Base-by-base conservation (phyloP, 306 rosid genomes). In the Gynostemma pentaphyllum region DNA sequence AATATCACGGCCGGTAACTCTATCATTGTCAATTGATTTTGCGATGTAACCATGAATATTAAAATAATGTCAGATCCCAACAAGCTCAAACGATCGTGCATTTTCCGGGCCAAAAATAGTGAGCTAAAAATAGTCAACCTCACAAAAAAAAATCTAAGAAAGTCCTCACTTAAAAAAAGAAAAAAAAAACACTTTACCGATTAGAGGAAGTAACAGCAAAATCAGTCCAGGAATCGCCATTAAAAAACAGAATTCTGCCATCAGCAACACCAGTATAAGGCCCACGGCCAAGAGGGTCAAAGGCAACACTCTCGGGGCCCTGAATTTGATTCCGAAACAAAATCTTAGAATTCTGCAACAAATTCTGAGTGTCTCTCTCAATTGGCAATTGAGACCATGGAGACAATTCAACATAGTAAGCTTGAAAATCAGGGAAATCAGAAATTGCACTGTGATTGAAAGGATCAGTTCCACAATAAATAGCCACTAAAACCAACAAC, bases 231-330 rank as follows among this genome's bases (percentile, higher is more conserved):
- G 86, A 66, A 2, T 83, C 57, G 11, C 88, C 94, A 46, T 86
- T 74, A 95, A 94, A 88, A 78, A 88, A 78, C 37, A 92, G 12
- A 5, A 92, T 56, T 48, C 85, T 72, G 12, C 98, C 98, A 75
- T 92, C 98, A 39, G 96, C 98, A 26, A 92, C 84, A 21, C 98
- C 98, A 4, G 94, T 78, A 48, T 88, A 92, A 14, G 98, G 98
- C 0, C 98, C 98, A 39, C 96, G 90, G 70, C 96, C 98, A 21
- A 70, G 95, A 55, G 84, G 73, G 28, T 92, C 98, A 40, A 92
- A 92, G 7, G 73, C 87, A 56, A 92, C 32, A 51, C 98, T 92
- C 79, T 92, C 98, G 1, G 98, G 98, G 36, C 98, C 96, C 46
- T 80, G 95, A 5, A 92, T 73, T 53, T 88, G 76, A 72, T 88